These are phyloP conservation scores for Aspergillus steynii DNA, from an alignment of 495 filamentous ascomycete genomes.

Conservation along the genomic window DNA sequence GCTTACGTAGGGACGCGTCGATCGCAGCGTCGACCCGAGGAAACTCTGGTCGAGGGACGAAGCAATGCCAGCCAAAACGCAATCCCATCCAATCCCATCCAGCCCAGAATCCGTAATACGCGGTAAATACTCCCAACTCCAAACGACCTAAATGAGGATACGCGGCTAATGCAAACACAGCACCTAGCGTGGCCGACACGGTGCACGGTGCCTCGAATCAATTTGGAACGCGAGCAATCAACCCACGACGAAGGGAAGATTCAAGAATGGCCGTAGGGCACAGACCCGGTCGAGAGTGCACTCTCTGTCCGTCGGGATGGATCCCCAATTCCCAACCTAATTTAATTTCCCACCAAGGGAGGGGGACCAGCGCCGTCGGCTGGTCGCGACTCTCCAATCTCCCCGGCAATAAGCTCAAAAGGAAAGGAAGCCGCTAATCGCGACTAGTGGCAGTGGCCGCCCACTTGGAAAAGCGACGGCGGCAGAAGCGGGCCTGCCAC, in stretches of 20 bases:
- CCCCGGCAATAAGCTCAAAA: neutral
- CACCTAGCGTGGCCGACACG: conserved; percentile 10
- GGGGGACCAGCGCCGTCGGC: neutral
- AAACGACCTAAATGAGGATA: too few species aligned
- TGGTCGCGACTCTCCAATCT: neutral
- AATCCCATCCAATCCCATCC: too few species aligned
- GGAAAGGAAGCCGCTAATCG: neutral
- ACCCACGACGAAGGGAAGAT: neutral
- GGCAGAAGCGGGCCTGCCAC: neutral
- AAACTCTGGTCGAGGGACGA: neutral
- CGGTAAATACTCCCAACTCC: too few species aligned
- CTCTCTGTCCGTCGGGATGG: neutral
- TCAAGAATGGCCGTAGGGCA: too few species aligned
- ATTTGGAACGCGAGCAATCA: neutral
- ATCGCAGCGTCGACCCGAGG: neutral
- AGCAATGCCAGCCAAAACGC: too few species aligned
- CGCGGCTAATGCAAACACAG: conserved; percentile 4
- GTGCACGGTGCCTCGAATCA: conserved; percentile 17
- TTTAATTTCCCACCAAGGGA: neutral
- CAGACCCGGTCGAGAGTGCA: too few species aligned
- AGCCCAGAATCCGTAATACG: too few species aligned
- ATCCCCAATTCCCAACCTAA: neutral
- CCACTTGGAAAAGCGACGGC: neutral
- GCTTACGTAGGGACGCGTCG: neutral
- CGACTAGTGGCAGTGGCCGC: neutral